Percentiles rank a stretch among this genome's conserved stretches.
Conservation (phyloP, 805 yeast genomes). For the Debaryomyces tyrocola region DNA sequence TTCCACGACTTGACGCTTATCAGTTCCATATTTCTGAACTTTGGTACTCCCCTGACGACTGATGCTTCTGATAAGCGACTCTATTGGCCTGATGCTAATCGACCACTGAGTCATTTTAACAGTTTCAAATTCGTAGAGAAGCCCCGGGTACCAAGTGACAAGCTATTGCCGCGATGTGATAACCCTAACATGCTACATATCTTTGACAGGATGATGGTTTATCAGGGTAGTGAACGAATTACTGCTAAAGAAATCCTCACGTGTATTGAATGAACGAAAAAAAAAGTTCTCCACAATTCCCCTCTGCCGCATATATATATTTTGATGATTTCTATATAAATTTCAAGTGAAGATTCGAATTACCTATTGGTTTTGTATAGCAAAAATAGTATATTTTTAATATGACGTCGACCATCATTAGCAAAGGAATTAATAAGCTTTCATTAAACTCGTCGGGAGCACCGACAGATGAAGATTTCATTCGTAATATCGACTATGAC, state of each 20-base stretch:
- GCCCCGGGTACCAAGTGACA: conserved; percentile 3
- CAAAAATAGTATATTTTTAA: background rate
- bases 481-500: conserved; percentile 32
- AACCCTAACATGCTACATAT: conserved; percentile 22
- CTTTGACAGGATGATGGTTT: conserved; percentile 46
- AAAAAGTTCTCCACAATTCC: background rate
- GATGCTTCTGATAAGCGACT: conserved; percentile 10
- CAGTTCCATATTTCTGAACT: conserved; percentile 49
- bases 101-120: conserved; percentile 27
- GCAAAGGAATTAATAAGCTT: conserved; percentile 11
- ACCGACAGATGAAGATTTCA: conserved; percentile 16
- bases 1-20: conserved; percentile 54
- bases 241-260: conserved; percentile 10
- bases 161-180: conserved; percentile 14
- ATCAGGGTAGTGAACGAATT: conserved; percentile 24
- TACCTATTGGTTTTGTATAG: background rate
- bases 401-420: conserved; percentile 13
- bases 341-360: background rate
- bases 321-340: background rate
- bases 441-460: background rate
- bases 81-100: conserved; percentile 39
- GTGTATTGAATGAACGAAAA: background rate
- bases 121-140: conserved; percentile 21
- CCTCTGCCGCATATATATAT: background rate
- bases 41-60: conserved; percentile 61